Percentiles rank a stretch among this genome's conserved stretches.
Conservation (phyloP, 768 basidiomycete species). For the Auricularia sp. region DNA sequence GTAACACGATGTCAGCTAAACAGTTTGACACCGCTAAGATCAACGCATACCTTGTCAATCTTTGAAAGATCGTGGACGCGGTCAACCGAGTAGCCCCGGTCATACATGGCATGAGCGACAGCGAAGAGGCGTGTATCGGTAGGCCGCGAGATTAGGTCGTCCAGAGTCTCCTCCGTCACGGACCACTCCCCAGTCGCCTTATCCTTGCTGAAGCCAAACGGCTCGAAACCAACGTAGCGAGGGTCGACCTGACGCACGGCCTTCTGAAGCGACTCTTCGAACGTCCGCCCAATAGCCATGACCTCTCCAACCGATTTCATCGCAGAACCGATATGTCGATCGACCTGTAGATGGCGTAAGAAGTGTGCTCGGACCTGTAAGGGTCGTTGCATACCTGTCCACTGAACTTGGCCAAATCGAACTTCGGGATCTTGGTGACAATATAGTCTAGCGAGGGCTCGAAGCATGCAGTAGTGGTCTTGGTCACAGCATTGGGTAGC, state of each 20-base stretch:
- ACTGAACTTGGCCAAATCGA: slow-evolving; percentile 98
- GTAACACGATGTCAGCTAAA: neutral
- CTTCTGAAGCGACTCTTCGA: slow-evolving; percentile 97
- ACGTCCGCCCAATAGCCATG: slow-evolving; percentile 99
- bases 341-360: slow-evolving; percentile 50
- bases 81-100: slow-evolving; percentile 83
- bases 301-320: slow-evolving; percentile 99
- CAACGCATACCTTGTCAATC: slow-evolving; percentile 74
- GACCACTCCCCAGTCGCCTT: neutral
- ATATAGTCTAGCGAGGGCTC: slow-evolving; percentile 98
- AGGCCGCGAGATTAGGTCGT: slow-evolving; percentile 65
- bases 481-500: slow-evolving; percentile 97
- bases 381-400: slow-evolving; percentile 7
- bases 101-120: slow-evolving; percentile 96
- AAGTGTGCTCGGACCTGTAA: too few relatives aligned
- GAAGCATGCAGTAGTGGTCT: slow-evolving; percentile 98
- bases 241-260: slow-evolving; percentile 97
- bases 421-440: slow-evolving; percentile 98
- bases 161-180: slow-evolving; percentile 50
- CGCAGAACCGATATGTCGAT: slow-evolving; percentile 88
- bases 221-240: slow-evolving; percentile 91
- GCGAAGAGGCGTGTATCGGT: slow-evolving; percentile 96
- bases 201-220: slow-evolving; percentile 16
- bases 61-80: slow-evolving; percentile 87
- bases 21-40: neutral